Evolutionary conservation across 1,139 yeast genomes (phyloP).

Genomic region (Scheffersomyces quercinus): DNA sequence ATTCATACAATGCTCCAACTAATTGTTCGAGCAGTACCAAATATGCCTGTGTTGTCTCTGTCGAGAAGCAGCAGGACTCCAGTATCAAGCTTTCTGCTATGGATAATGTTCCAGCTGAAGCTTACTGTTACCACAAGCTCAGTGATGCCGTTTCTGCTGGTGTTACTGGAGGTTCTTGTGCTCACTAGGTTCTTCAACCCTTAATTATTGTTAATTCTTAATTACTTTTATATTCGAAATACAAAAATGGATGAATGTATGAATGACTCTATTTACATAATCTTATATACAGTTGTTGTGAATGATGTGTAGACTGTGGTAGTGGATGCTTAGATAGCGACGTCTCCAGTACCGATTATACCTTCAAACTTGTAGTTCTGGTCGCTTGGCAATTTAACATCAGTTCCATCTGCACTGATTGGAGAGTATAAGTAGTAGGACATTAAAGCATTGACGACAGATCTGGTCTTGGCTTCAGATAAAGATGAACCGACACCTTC

Average conservation of each 20-base stretch:
- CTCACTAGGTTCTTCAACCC: slow-evolving; percentile 2
- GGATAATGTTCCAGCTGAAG: slow-evolving; percentile 13
- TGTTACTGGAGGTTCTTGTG: slow-evolving; percentile 14
- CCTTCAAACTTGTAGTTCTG: slow-evolving; percentile 45
- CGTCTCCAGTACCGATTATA: slow-evolving; percentile 56
- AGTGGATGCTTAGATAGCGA: slow-evolving; percentile 33
- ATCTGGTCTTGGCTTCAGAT: slow-evolving; percentile 88
- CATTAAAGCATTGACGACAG: slow-evolving; percentile 87
- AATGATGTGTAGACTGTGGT: background rate
- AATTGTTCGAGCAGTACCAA: slow-evolving; percentile 11
- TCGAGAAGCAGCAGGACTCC: slow-evolving; percentile 13
- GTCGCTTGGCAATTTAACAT: slow-evolving; percentile 62
- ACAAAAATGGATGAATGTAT: slow-evolving; percentile 4
- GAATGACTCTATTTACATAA: slow-evolving; percentile 5
- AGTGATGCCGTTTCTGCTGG: slow-evolving; percentile 8
- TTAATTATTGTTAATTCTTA: too few relatives aligned
- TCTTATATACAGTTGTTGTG: slow-evolving; percentile 14
- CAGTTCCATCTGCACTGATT: slow-evolving; percentile 42
- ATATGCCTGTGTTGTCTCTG: slow-evolving; percentile 17
- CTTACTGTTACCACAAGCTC: slow-evolving; percentile 13
- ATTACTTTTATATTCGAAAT: background rate
- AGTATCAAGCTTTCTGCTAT: slow-evolving; percentile 10
- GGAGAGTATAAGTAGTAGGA: slow-evolving; percentile 93
- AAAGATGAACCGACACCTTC: slow-evolving; percentile 95
- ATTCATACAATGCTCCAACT: slow-evolving; percentile 9